phyloP scores from a whole-genome alignment of 2,329 filamentous ascomycete genomes.

The Xylariaceae sp. region DNA sequence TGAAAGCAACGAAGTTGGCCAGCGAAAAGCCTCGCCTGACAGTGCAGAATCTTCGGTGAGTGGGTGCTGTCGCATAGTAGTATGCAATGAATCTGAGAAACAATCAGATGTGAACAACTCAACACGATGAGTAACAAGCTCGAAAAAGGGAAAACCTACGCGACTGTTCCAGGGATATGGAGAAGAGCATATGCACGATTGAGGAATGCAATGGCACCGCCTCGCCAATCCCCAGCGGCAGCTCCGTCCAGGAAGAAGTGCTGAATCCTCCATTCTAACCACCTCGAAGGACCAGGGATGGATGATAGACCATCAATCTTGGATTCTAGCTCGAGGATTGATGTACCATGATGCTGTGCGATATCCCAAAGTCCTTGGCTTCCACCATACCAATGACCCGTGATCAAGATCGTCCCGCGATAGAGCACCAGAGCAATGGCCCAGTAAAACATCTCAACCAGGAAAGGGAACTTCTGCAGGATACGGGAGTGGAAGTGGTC shows the following conservation, averaged over 20 bases:
- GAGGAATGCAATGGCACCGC: conserved; percentile 38
- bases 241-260: conserved; percentile 33
- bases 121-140: background rate
- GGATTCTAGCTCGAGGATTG: conserved; percentile 40
- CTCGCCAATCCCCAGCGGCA: conserved; percentile 32
- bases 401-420: conserved; percentile 51
- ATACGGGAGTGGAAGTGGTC: conserved; percentile 55
- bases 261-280: conserved; percentile 37
- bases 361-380: conserved; percentile 42
- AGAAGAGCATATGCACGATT: conserved; percentile 48
- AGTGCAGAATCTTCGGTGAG: conserved; percentile 33
- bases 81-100: conserved; percentile 41
- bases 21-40: conserved; percentile 46
- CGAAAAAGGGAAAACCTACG: conserved; percentile 26
- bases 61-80: conserved; percentile 38
- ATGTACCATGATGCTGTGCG: conserved; percentile 41
- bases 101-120: background rate
- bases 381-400: conserved; percentile 48
- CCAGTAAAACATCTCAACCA: conserved; percentile 75
- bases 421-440: conserved; percentile 63
- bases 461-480: conserved; percentile 61
- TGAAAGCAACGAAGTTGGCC: conserved; percentile 45
- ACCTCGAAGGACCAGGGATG: conserved; percentile 31
- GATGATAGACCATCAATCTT: conserved; percentile 22
- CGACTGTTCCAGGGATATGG: conserved; percentile 48